Conservation (phyloP, 768 basidiomycete species). For the Albatrellus ellisii region DNA sequence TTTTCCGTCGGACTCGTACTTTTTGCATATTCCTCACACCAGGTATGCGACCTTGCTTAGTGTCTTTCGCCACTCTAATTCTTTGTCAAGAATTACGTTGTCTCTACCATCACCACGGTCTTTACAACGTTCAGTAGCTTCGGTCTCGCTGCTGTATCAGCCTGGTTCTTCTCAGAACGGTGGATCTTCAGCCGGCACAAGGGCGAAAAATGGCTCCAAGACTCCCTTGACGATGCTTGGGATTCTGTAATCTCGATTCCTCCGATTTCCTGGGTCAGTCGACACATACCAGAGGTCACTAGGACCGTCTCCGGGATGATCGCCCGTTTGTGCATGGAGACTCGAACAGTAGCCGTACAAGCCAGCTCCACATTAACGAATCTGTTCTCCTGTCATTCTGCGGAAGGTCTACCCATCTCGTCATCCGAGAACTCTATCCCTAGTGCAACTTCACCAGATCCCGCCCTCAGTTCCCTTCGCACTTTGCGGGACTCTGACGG, state of each 20-base stretch:
- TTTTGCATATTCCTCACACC: conserved; percentile 62
- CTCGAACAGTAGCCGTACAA: conserved; percentile 3
- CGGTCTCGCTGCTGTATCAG: conserved; percentile 55
- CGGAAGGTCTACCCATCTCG: conserved; percentile 1
- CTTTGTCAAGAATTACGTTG: conserved; percentile 33
- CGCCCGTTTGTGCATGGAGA: no score
- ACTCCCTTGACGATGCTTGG: conserved; percentile 35
- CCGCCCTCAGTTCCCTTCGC: conserved; percentile 1
- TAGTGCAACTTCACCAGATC: conserved; percentile 4
- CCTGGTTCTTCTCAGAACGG: conserved; percentile 63
- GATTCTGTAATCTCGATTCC: conserved; percentile 14
- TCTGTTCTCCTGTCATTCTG: conserved; percentile 4
- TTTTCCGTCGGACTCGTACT: conserved; percentile 70
- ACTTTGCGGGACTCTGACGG: conserved; percentile 11
- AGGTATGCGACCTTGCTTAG: conserved; percentile 28
- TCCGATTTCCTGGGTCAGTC: conserved; percentile 4
- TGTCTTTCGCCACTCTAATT: background rate
- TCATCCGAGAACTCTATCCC: conserved; percentile 10
- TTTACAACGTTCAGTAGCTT: conserved; percentile 65
- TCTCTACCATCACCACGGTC: conserved; percentile 62
- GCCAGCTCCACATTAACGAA: conserved; percentile 5
- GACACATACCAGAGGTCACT: conserved; percentile 1
- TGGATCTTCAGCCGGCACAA: conserved; percentile 49
- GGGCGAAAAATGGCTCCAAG: conserved; percentile 59
- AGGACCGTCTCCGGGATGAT: background rate